Conservation (phyloP, 1,284 basidiomycete genomes). For the Marasmius tenuissimus region DNA sequence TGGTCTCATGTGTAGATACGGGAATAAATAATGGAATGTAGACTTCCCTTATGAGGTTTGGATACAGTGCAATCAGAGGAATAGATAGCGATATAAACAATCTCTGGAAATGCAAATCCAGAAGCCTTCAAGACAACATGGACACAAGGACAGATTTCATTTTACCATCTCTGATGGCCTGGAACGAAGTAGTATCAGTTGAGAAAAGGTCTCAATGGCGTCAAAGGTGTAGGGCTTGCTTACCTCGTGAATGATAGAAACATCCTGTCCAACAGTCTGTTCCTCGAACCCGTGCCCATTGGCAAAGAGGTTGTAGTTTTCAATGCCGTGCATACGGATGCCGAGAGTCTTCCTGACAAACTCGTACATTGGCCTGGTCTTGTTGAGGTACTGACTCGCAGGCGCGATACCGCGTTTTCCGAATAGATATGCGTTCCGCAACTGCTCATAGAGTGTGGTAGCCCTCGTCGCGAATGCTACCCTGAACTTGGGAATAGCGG, state of each 20-base stretch:
- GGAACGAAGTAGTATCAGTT: background rate
- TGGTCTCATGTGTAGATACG: background rate
- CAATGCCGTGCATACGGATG: constrained; percentile 71
- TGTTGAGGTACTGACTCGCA: constrained; percentile 60
- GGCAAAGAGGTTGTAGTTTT: constrained; percentile 59
- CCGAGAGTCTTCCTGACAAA: constrained; percentile 68
- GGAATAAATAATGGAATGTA: no score
- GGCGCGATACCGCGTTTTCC: constrained; percentile 56
- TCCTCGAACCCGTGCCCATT: constrained; percentile 60
- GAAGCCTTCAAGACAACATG: background rate
- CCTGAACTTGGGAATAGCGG: constrained; percentile 52
- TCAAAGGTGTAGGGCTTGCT: constrained; percentile 12
- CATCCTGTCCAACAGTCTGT: constrained; percentile 62
- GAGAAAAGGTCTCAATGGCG: background rate
- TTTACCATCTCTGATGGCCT: constrained; percentile 72
- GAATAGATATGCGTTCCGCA: constrained; percentile 54
- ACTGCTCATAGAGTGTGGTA: constrained; percentile 42
- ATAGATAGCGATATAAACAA: background rate
- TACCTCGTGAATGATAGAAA: constrained; percentile 69
- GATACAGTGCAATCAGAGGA: background rate
- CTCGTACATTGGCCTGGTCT: constrained; percentile 67
- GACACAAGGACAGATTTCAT: constrained; percentile 57
- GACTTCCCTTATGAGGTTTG: no score
- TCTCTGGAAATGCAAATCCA: background rate
- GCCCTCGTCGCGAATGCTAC: constrained; percentile 45